Conservation (phyloP, 2,329 filamentous ascomycete species). For the Ceratocystis variospora region DNA sequence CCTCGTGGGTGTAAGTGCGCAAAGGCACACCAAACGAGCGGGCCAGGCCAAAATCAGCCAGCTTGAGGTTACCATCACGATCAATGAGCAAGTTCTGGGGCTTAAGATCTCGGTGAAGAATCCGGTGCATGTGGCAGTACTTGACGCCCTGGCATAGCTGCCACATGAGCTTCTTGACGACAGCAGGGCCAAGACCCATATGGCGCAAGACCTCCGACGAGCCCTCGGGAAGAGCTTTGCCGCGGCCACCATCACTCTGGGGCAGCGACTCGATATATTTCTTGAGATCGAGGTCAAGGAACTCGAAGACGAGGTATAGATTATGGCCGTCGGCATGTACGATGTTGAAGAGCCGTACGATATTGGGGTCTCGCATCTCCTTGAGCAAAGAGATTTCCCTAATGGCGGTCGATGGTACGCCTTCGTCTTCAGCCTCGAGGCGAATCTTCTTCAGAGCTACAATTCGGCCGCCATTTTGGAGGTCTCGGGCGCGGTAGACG, state of each 20-base stretch:
- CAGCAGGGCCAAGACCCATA: slow-evolving; percentile 60
- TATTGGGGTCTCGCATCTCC: slow-evolving; percentile 86
- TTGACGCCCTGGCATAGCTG: slow-evolving; percentile 72
- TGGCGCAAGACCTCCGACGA: slow-evolving; percentile 48
- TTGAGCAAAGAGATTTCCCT: slow-evolving; percentile 89
- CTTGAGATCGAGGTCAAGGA: slow-evolving; percentile 81
- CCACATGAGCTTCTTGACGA: slow-evolving; percentile 88
- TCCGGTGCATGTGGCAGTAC: slow-evolving; percentile 79
- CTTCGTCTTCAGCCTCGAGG: slow-evolving; percentile 87
- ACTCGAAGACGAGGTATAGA: slow-evolving; percentile 85
- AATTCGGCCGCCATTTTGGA: slow-evolving; percentile 67
- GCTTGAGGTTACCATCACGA: slow-evolving; percentile 73
- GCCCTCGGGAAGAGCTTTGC: slow-evolving; percentile 71
- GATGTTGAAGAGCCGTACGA: slow-evolving; percentile 78
- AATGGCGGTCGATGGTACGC: slow-evolving; percentile 82
- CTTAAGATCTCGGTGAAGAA: slow-evolving; percentile 80
- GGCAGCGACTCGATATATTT: slow-evolving; percentile 92
- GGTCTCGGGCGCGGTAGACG: slow-evolving; percentile 85
- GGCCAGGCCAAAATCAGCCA: slow-evolving; percentile 81
- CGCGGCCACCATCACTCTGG: slow-evolving; percentile 68
- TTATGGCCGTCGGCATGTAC: slow-evolving; percentile 92
- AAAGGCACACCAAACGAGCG: slow-evolving; percentile 83
- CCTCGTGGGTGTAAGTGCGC: slow-evolving; percentile 87
- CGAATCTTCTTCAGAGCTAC: slow-evolving; percentile 93
- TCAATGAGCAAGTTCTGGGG: slow-evolving; percentile 83